phyloP scores from a whole-genome alignment of 768 basidiomycete genomes.

The Lactarius sanguifluus region DNA sequence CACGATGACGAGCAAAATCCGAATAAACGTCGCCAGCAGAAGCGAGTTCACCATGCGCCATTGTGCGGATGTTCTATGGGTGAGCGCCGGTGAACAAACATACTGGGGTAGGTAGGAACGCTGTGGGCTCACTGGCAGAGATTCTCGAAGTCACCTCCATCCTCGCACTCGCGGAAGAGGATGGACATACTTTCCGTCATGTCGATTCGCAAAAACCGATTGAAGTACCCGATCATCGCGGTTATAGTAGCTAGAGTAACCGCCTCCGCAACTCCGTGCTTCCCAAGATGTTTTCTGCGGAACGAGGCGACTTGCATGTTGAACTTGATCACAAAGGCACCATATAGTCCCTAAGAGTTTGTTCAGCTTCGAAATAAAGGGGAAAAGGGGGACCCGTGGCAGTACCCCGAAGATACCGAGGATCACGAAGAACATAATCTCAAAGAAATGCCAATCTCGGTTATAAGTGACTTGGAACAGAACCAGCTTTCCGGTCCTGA shows the following conservation, averaged over 20 bases:
- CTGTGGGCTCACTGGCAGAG: conserved; percentile 82
- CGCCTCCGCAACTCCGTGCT: conserved; percentile 86
- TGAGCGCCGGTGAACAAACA: conserved; percentile 15
- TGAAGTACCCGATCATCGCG: conserved; percentile 90
- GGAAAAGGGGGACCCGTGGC: neutral
- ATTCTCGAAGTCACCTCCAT: conserved; percentile 85
- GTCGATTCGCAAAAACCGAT: conserved; percentile 91
- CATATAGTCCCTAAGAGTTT: conserved; percentile 80
- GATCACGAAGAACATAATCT: conserved; percentile 93
- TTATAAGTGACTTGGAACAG: conserved; percentile 98
- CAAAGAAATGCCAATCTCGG: conserved; percentile 98
- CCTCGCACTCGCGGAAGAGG: conserved; percentile 94
- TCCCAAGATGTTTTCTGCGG: conserved; percentile 82
- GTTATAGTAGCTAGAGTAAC: conserved; percentile 84
- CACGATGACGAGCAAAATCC: conserved; percentile 81
- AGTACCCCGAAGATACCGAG: conserved; percentile 92
- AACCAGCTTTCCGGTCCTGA: conserved; percentile 95
- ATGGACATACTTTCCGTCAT: conserved; percentile 98
- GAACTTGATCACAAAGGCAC: conserved; percentile 95
- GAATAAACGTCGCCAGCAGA: conserved; percentile 85
- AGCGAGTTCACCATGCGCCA: conserved; percentile 96
- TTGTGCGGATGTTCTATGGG: conserved; percentile 73
- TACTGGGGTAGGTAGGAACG: conserved; percentile 7
- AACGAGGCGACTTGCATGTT: conserved; percentile 95
- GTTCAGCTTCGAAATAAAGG: conserved; percentile 2